phyloP scores from a whole-genome alignment of 1,284 basidiomycete genomes.

The Malassezia sp. region DNA sequence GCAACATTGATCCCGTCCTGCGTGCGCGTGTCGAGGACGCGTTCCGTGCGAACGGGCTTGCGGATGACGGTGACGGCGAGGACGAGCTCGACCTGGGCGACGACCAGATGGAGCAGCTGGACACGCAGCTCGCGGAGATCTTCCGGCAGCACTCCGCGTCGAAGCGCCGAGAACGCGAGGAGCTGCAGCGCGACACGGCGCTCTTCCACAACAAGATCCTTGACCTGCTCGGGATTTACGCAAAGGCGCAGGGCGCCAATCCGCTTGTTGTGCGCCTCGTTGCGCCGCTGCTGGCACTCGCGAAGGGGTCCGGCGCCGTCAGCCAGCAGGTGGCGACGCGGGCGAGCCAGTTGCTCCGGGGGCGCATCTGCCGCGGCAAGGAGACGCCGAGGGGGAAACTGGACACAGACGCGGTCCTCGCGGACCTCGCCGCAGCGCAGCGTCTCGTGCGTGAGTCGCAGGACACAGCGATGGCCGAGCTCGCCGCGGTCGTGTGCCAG shows the following conservation, averaged over 20 bases:
- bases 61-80: conserved; percentile 50
- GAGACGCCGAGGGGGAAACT: conserved; percentile 54
- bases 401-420: conserved; percentile 49
- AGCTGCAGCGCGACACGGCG: conserved; percentile 46
- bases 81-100: conserved; percentile 52
- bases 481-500: conserved; percentile 59
- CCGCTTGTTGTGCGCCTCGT: conserved; percentile 60
- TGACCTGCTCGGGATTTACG: conserved; percentile 74
- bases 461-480: conserved; percentile 57
- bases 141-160: conserved; percentile 61
- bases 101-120: conserved; percentile 93
- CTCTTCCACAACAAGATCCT: conserved; percentile 91
- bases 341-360: conserved; percentile 64
- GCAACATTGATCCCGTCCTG: conserved; percentile 54
- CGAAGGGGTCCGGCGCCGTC: conserved; percentile 39
- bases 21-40: conserved; percentile 66
- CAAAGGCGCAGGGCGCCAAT: conserved; percentile 59
- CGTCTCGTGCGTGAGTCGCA: conserved; percentile 58
- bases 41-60: conserved; percentile 61
- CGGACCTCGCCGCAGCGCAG: conserved; percentile 62
- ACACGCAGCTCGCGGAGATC: conserved; percentile 79
- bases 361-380: conserved; percentile 64
- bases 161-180: conserved; percentile 38
- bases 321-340: conserved; percentile 65
- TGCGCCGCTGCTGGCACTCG: conserved; percentile 64